Evolutionary conservation across 2,329 filamentous ascomycete genomes (phyloP).

Genomic region (Epichloe hybrida): DNA sequence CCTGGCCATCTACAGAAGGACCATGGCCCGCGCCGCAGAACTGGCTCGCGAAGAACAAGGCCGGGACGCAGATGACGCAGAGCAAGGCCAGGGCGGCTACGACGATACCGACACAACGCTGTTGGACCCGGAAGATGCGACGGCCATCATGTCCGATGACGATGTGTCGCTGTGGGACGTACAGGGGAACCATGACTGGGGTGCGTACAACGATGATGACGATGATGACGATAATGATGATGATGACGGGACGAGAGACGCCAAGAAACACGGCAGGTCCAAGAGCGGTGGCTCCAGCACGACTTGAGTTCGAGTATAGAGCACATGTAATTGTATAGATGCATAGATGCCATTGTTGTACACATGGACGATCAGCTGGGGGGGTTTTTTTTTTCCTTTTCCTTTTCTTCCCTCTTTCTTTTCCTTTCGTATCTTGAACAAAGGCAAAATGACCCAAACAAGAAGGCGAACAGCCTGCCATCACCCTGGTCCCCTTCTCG

Average conservation of each 20-base stretch:
- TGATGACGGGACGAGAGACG: not conserved
- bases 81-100: constrained; percentile 24
- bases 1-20: constrained; percentile 68
- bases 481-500: not conserved
- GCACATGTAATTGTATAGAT: too few species aligned
- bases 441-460: not conserved
- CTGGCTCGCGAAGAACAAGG: constrained; percentile 36
- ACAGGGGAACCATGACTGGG: constrained; percentile 20
- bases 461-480: not conserved
- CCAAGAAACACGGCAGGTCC: not conserved
- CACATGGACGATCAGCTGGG: not conserved
- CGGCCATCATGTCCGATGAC: constrained; percentile 43
- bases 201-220: constrained; percentile 17
- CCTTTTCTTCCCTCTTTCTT: too few species aligned
- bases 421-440: too few species aligned
- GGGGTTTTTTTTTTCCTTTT: too few species aligned
- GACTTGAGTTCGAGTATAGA: not conserved
- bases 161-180: constrained; percentile 45
- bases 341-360: not conserved
- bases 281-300: not conserved
- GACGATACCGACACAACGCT: constrained; percentile 31
- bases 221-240: not conserved
- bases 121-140: constrained; percentile 35
- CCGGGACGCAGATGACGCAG: constrained; percentile 11
- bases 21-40: constrained; percentile 48